Conservation (phyloP, 2,329 filamentous ascomycete genomes). For the Tothia fuscella region DNA sequence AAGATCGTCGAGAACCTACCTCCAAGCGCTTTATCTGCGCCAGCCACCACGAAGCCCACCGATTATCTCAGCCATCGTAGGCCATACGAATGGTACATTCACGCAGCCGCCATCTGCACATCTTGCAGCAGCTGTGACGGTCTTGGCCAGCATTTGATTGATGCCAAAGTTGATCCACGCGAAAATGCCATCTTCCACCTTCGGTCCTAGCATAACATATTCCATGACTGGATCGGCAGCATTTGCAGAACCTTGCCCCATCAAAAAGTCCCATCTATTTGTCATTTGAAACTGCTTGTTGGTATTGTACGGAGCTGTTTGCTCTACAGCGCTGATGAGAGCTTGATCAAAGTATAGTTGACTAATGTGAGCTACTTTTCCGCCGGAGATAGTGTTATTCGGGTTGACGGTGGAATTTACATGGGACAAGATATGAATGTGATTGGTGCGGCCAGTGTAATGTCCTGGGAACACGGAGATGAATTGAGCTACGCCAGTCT, state of each 20-base stretch:
- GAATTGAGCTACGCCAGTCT: constrained; percentile 31
- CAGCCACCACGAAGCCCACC: too few relatives aligned
- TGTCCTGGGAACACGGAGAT: constrained; percentile 34
- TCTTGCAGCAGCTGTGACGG: constrained; percentile 6
- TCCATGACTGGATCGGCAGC: constrained; percentile 49
- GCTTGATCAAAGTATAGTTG: constrained; percentile 54
- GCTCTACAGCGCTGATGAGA: constrained; percentile 41
- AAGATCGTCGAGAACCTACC: too few relatives aligned
- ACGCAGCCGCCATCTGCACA: too few relatives aligned
- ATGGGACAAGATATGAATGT: constrained; percentile 10
- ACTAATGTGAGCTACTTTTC: constrained; percentile 46
- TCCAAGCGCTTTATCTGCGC: too few relatives aligned
- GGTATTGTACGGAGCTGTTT: constrained; percentile 31
- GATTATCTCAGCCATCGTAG: too few relatives aligned
- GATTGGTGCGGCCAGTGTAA: constrained; percentile 26
- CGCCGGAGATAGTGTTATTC: constrained; percentile 14
- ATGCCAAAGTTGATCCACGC: constrained; percentile 12
- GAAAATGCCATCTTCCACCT: constrained; percentile 12
- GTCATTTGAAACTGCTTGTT: constrained; percentile 32
- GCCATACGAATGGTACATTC: too few relatives aligned
- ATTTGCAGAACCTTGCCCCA: constrained; percentile 36
- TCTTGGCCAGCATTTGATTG: constrained; percentile 1
- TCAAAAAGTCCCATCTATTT: constrained; percentile 40
- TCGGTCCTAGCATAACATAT: constrained; percentile 44
- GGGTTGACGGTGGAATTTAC: neutral